Conservation (phyloP, 768 basidiomycete species). For the Leccinum disarticulatum region DNA sequence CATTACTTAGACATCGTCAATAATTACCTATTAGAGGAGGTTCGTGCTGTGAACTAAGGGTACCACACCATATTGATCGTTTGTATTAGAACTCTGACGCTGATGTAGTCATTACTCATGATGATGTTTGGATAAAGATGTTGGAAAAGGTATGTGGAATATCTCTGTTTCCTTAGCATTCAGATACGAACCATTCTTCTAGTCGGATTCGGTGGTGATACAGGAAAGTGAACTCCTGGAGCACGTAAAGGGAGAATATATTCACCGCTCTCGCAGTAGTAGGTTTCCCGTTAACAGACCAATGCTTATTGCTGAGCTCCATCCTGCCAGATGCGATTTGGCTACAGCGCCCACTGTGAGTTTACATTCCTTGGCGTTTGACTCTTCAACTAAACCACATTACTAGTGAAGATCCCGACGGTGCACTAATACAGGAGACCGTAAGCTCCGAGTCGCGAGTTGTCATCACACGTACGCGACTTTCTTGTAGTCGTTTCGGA, state of each 20-base stretch:
- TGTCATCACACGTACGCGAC: conserved; percentile 10
- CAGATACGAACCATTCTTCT: neutral
- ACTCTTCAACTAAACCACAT: too few species aligned
- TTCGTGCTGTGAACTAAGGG: neutral
- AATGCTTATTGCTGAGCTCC: neutral
- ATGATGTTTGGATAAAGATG: conserved; percentile 14
- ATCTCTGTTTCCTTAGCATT: neutral
- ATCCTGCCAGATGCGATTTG: conserved; percentile 4
- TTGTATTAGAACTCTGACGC: neutral
- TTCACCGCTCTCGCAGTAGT: neutral
- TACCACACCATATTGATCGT: neutral
- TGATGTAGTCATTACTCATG: conserved; percentile 12
- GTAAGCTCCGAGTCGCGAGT: too few species aligned
- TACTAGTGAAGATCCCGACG: neutral
- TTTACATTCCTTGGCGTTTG: neutral
- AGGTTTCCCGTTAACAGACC: neutral
- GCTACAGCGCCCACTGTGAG: neutral
- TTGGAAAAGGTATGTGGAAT: neutral
- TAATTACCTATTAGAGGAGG: conserved; percentile 3
- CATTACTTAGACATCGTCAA: conserved; percentile 12
- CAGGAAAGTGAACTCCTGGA: neutral
- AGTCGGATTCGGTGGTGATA: too few species aligned
- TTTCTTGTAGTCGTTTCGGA: too few species aligned
- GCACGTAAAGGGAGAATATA: neutral
- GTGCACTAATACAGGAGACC: too few species aligned